Conservation (phyloP, 2,329 filamentous ascomycete genomes). For the Sporothrix brasiliensis region DNA sequence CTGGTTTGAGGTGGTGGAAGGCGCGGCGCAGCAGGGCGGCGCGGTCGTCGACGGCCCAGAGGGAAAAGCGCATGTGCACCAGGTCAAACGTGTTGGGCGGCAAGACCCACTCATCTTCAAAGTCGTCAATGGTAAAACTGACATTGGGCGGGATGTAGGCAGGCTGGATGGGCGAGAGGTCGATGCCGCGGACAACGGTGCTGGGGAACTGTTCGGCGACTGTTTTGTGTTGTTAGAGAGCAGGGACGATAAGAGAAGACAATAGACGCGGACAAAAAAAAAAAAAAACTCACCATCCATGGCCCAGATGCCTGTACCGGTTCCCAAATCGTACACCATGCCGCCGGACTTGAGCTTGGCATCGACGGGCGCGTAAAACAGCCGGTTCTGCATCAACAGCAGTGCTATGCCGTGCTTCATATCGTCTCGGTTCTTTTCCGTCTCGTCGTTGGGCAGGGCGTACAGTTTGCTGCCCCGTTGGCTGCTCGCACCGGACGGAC, state of each 20-base stretch:
- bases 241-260: not conserved
- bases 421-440: conserved; percentile 48
- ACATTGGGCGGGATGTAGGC: conserved; percentile 56
- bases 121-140: conserved; percentile 56
- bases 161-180: conserved; percentile 57
- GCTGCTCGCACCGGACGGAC: conserved; percentile 32
- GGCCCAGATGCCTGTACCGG: conserved; percentile 57
- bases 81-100: conserved; percentile 52
- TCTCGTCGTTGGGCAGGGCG: conserved; percentile 48
- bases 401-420: conserved; percentile 47
- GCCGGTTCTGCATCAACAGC: conserved; percentile 44
- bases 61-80: conserved; percentile 53
- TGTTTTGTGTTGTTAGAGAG: conserved; percentile 36
- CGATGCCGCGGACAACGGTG: conserved; percentile 52
- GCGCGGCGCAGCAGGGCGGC: conserved; percentile 48
- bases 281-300: conserved; percentile 42
- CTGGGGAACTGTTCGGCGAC: conserved; percentile 54
- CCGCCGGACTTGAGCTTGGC: conserved; percentile 45
- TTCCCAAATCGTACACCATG: conserved; percentile 54
- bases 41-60: conserved; percentile 51
- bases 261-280: not conserved
- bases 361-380: conserved; percentile 52
- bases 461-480: conserved; percentile 33
- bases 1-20: conserved; percentile 54
- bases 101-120: conserved; percentile 56